Conservation (phyloP, 768 basidiomycete species). For the Tylopilus subfusipes region DNA sequence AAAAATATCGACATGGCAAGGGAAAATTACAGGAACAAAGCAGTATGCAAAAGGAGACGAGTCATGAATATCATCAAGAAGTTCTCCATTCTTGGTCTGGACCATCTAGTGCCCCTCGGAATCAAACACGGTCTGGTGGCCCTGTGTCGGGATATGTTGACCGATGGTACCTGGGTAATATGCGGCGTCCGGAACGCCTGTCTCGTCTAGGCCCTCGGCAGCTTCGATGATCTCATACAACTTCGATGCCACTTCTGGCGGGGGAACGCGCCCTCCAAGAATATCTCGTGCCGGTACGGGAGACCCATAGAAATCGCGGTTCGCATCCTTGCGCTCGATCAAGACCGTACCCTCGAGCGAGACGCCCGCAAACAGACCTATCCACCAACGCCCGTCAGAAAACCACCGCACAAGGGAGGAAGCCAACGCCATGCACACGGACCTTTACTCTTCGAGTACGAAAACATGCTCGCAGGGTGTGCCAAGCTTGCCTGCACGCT, state of each 20-base stretch:
- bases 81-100: background rate
- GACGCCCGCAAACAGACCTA: constrained; percentile 91
- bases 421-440: background rate
- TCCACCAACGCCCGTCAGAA: background rate
- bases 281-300: constrained; percentile 86
- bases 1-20: background rate
- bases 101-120: constrained; percentile 47
- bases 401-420: background rate
- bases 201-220: constrained; percentile 89
- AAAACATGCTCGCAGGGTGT: constrained; percentile 96
- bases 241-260: constrained; percentile 91
- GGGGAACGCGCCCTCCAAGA: constrained; percentile 88
- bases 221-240: constrained; percentile 97
- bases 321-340: constrained; percentile 94
- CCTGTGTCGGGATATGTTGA: constrained; percentile 50
- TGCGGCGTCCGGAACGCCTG: constrained; percentile 68
- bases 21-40: background rate
- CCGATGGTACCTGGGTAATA: constrained; percentile 71
- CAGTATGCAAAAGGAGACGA: background rate
- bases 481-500: constrained; percentile 83
- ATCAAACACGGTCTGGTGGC: constrained; percentile 67
- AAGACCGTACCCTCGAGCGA: constrained; percentile 93
- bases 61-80: constrained; percentile 3
- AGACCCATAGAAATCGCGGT: constrained; percentile 94
- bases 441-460: constrained; percentile 90